Evolutionary conservation across 78 protist genomes (phyloP).

Genomic region (Creolimax fragrantissima): DNA sequence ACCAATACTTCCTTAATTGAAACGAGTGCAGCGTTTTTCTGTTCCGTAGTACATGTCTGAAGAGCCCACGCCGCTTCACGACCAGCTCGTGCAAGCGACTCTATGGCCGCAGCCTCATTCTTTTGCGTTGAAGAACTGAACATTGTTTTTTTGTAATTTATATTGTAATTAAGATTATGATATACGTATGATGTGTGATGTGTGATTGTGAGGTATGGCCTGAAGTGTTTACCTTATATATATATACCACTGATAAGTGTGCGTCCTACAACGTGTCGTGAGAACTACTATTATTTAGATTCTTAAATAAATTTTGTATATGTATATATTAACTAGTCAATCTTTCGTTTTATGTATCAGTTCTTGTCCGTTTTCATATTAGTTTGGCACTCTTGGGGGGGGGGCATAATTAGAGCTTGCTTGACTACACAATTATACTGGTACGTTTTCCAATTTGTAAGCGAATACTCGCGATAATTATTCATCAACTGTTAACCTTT

Average conservation of each 20-base stretch:
- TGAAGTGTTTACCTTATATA: not conserved
- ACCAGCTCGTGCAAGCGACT: not conserved
- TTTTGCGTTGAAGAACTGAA: not conserved
- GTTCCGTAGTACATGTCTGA: not conserved
- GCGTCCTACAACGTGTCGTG: too few species aligned
- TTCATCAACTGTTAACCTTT: too few species aligned
- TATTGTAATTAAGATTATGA: not conserved
- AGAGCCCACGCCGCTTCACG: conserved; percentile 13
- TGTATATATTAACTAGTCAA: too few species aligned
- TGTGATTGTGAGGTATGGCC: not conserved
- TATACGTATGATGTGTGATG: not conserved
- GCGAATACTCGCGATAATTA: too few species aligned
- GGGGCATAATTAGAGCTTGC: too few species aligned
- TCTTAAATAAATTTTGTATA: too few species aligned
- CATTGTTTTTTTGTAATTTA: not conserved
- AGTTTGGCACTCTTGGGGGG: too few species aligned
- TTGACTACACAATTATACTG: too few species aligned
- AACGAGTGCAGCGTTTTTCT: not conserved
- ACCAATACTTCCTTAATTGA: not conserved
- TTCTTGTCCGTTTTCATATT: too few species aligned
- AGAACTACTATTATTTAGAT: too few species aligned
- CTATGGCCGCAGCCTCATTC: not conserved
- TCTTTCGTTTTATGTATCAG: too few species aligned
- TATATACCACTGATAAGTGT: not conserved
- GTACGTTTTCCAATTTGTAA: too few species aligned